These are phyloP conservation scores for Nannizzia gypsea DNA, from an alignment of 2,329 filamentous ascomycete genomes.

Conservation along the genomic window DNA sequence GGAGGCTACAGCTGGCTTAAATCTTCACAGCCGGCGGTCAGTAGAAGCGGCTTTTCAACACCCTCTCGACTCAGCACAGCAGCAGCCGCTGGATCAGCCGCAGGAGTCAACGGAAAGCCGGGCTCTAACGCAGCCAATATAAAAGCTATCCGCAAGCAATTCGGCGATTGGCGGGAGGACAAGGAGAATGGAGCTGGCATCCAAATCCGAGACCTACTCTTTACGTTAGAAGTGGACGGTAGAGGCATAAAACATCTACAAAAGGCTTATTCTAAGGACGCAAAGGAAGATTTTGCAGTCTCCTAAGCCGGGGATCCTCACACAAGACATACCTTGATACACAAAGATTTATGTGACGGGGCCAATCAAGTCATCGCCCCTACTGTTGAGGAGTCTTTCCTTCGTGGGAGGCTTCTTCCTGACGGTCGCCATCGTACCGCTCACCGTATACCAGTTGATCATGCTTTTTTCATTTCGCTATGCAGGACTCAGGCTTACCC, in stretches of 20 bases:
- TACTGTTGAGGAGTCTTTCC: neutral
- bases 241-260: constrained; percentile 35
- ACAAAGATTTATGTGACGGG: neutral
- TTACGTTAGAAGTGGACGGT: constrained; percentile 68
- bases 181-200: constrained; percentile 64
- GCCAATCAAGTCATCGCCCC: neutral
- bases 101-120: constrained; percentile 15
- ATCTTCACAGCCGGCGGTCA: constrained; percentile 20
- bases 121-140: constrained; percentile 20
- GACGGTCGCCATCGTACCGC: neutral
- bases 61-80: constrained; percentile 23
- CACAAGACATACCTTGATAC: neutral
- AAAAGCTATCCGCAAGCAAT: constrained; percentile 37
- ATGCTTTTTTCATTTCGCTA: neutral
- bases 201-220: constrained; percentile 71
- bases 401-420: neutral
- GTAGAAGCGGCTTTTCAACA: constrained; percentile 28
- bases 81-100: constrained; percentile 12
- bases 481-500: neutral
- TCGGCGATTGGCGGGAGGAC: constrained; percentile 65
- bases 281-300: constrained; percentile 25
- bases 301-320: constrained; percentile 4
- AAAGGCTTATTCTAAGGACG: constrained; percentile 33
- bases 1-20: constrained; percentile 41
- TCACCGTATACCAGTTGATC: neutral